Evolutionary conservation across 1,284 basidiomycete species (phyloP).

Genomic region (Kwoniella shivajii): DNA sequence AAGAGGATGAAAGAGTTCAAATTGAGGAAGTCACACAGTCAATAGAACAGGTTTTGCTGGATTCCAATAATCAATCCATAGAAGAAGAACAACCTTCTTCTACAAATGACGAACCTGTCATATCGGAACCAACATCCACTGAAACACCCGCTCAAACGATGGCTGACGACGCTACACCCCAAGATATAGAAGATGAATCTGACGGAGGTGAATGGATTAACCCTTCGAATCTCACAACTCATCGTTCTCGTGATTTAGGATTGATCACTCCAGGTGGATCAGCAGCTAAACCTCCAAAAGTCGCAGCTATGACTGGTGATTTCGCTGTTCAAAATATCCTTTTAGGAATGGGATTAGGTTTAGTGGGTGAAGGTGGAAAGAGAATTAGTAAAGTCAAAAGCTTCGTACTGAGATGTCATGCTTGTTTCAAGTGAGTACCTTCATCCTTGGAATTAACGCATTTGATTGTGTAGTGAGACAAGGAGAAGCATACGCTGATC

Average conservation of each 20-base stretch:
- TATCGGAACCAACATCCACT: slow-evolving; percentile 10
- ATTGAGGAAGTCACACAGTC: slow-evolving; percentile 57
- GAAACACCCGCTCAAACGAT: too few relatives aligned
- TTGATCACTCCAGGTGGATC: slow-evolving; percentile 62
- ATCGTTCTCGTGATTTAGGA: slow-evolving; percentile 87
- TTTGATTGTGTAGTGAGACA: neutral
- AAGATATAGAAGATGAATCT: slow-evolving; percentile 61
- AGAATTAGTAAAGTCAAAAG: slow-evolving; percentile 88
- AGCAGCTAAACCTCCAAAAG: slow-evolving; percentile 52
- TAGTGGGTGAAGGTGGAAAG: slow-evolving; percentile 90
- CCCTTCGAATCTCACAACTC: slow-evolving; percentile 77
- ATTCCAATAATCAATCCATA: slow-evolving; percentile 5
- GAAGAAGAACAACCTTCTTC: neutral
- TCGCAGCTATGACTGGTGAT: slow-evolving; percentile 96
- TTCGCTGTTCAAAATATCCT: slow-evolving; percentile 99
- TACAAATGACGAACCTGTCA: neutral
- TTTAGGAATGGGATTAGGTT: slow-evolving; percentile 88
- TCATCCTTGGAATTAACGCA: neutral
- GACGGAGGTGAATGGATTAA: slow-evolving; percentile 98
- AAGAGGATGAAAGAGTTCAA: slow-evolving; percentile 30
- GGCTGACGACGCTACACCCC: slow-evolving; percentile 38
- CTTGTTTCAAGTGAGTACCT: slow-evolving; percentile 90
- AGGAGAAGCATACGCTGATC: neutral
- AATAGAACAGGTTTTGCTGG: slow-evolving; percentile 57
- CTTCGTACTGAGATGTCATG: slow-evolving; percentile 96